Conservation (phyloP, 1,139 yeast genomes). For the Geotrichum klebahnii region DNA sequence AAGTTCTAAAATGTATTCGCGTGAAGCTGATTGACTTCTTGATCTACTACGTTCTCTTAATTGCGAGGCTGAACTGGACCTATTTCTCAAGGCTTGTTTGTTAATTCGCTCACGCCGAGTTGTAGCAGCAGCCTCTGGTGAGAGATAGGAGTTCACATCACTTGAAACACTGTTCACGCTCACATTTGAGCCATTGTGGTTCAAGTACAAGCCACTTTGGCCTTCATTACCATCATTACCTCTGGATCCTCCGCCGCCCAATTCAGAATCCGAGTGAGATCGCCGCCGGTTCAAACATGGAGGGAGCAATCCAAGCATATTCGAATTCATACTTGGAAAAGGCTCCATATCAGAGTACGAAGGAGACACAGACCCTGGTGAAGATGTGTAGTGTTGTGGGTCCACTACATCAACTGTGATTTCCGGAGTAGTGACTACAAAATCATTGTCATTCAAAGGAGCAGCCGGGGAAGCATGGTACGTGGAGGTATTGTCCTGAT, state of each 20-base stretch:
- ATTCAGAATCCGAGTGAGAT: constrained; percentile 29
- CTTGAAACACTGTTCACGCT: constrained; percentile 14
- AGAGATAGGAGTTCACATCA: constrained; percentile 9
- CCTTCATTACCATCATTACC: no score
- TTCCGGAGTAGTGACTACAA: constrained; percentile 23
- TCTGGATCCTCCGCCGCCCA: constrained; percentile 17
- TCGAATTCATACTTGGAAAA: constrained; percentile 8
- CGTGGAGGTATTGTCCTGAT: no score
- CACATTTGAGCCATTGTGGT: constrained; percentile 12
- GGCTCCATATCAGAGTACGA: constrained; percentile 19
- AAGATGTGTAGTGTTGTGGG: constrained; percentile 1
- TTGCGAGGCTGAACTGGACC: constrained; percentile 16
- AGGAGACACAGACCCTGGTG: constrained; percentile 15
- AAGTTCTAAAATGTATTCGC: constrained; percentile 39
- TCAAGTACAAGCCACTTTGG: constrained; percentile 4
- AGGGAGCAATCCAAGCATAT: constrained; percentile 14
- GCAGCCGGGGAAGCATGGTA: no score
- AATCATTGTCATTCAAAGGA: no score
- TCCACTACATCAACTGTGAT: constrained; percentile 22
- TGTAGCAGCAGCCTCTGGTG: constrained; percentile 14
- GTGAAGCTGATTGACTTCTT: constrained; percentile 27
- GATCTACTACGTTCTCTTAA: constrained; percentile 26
- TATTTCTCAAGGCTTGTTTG: constrained; percentile 10
- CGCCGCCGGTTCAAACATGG: constrained; percentile 25
- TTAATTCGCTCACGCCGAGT: constrained; percentile 8